Base-by-base conservation (phyloP, 768 basidiomycete genomes). In the Fibroporia radiculosa region DNA sequence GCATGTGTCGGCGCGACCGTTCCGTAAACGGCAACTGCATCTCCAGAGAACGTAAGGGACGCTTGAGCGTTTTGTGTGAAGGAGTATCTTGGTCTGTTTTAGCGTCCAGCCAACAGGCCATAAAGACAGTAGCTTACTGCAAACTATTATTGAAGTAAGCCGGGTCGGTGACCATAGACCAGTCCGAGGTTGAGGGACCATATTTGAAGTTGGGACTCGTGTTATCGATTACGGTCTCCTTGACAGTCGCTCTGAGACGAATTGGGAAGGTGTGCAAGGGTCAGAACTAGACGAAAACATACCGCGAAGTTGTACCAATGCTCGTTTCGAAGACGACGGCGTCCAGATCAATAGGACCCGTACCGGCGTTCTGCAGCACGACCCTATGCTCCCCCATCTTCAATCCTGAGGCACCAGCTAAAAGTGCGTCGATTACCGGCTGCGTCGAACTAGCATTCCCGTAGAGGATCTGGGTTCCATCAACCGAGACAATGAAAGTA, bases 1-100 rank as follows among this genome's bases (percentile, higher is more conserved):
- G 72, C 69, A 52, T 73, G 75, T 44, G 71, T 67, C n/a, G 74
- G 71, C 7, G 72, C 69, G 24, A 74, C 65, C 2, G 75, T 71
- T 28, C 76, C 75, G 45, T 73, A 78, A 1, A 79, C 44, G 12
- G 73, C 74, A 37, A 80, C 63, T n/a, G 71, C 74, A 42, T 75
- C 69, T 18, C 78, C 78, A 4, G 56, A 50, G 53, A 78, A 78
- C 13, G 56, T 45, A 10, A 77, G 49, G 6, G 67, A 65, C n/a
- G 68, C 71, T 16, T 66, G 62, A 11, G 74, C 68, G 27, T 63
- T 67, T 7, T 60, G 48, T 4, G 53, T 60, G 37, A 65, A 53
- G 1, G 74, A 66, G 53, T 58, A 74, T 51, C 76, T 77, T 40
- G 25, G 29, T 19, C 18, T 20, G 42, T 28, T 13, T 51, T 26